phyloP scores from a whole-genome alignment of 2,329 filamentous ascomycete genomes.

The Beauveria medogensis region DNA sequence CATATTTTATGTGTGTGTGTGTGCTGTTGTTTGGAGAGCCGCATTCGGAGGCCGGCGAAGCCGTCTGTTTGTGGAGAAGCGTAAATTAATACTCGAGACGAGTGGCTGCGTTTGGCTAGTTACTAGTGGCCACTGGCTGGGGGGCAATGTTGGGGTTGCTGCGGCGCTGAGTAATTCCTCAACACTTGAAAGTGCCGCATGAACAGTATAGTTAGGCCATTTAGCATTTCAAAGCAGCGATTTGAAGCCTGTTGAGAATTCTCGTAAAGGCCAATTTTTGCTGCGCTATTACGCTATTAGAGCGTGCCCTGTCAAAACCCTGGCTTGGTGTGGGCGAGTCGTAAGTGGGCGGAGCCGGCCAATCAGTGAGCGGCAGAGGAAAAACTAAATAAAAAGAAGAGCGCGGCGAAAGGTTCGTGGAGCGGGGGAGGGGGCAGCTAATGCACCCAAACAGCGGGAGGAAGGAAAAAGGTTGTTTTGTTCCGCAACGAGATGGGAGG shows the following conservation, averaged over 20 bases:
- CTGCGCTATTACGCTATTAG: no score
- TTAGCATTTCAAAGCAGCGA: no score
- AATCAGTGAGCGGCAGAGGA: background rate
- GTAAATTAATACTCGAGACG: background rate
- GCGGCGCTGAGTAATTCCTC: no score
- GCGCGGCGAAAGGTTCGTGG: background rate
- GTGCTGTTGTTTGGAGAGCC: background rate
- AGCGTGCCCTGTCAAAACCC: no score
- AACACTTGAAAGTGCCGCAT: no score
- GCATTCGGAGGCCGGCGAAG: conserved; percentile 4
- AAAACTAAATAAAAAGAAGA: background rate
- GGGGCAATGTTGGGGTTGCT: no score
- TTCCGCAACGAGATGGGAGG: background rate
- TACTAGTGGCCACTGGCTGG: background rate
- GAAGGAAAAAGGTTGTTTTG: background rate
- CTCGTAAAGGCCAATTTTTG: no score
- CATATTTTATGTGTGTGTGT: background rate
- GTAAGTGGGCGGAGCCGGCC: background rate
- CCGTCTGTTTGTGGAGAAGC: conserved; percentile 1
- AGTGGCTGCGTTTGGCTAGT: background rate
- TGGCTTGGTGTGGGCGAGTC: background rate
- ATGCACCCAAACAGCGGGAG: background rate
- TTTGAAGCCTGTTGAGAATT: no score
- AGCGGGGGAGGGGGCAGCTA: conserved; percentile 3
- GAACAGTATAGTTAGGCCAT: no score